A percentile compares a stretch with the other conserved stretches of the same genome.
Evolutionary conservation across 169 alveolate species (phyloP).

Genomic region (Haemoproteus tartakovskyi): DNA sequence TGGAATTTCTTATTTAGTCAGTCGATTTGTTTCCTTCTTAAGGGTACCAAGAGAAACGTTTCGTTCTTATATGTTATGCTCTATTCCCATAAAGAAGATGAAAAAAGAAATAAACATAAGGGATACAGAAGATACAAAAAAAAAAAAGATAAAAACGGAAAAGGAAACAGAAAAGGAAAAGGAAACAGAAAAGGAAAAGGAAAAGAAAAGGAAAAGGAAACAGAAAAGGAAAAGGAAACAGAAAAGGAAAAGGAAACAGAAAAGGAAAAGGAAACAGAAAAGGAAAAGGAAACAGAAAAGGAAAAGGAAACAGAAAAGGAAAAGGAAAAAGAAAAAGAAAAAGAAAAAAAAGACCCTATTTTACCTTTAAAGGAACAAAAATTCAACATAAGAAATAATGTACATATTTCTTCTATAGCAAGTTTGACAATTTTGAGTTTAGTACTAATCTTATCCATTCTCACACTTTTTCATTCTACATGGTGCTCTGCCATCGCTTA

Average conservation of each 20-base stretch:
- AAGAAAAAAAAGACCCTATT: not conserved
- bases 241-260: not conserved
- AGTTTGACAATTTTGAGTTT: slow-evolving; percentile 8
- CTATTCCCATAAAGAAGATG: too few relatives aligned
- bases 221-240: not conserved
- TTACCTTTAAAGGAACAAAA: not conserved
- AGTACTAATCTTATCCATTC: not conserved
- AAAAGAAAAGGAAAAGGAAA: not conserved
- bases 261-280: not conserved
- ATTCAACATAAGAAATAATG: slow-evolving; percentile 3
- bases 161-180: too few relatives aligned
- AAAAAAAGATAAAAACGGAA: too few relatives aligned
- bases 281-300: not conserved
- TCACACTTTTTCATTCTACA: slow-evolving; percentile 65
- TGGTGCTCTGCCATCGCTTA: slow-evolving; percentile 72
- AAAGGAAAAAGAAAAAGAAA: too few relatives aligned
- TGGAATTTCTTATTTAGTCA: slow-evolving; percentile 87
- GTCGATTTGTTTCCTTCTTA: slow-evolving; percentile 53
- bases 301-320: not conserved
- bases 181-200: too few relatives aligned
- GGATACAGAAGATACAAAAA: too few relatives aligned
- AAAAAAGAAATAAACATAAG: too few relatives aligned
- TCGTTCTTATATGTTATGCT: too few relatives aligned
- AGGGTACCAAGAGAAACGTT: not conserved
- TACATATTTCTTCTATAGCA: not conserved